Evolutionary conservation across 2,329 filamentous ascomycete genomes (phyloP).

Genomic region (Talaromyces amestolkiae): DNA sequence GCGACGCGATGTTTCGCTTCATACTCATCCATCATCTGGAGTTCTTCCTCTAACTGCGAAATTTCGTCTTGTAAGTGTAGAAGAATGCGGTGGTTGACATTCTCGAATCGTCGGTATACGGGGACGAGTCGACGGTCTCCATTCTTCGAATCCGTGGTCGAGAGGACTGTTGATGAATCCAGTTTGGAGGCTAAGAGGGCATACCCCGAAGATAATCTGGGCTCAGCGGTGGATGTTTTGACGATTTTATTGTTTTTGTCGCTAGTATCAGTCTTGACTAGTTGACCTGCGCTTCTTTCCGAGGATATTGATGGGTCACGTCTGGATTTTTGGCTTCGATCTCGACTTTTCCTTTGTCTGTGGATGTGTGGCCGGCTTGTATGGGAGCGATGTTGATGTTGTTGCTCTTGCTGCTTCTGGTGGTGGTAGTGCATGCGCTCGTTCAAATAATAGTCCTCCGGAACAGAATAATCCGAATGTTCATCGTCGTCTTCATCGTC

Average conservation of each 20-base stretch:
- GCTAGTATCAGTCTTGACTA: slow-evolving; percentile 13
- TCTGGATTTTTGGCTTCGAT: slow-evolving; percentile 23
- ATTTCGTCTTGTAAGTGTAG: slow-evolving; percentile 85
- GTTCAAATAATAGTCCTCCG: slow-evolving; percentile 35
- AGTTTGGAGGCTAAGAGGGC: slow-evolving; percentile 35
- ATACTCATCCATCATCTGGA: slow-evolving; percentile 65
- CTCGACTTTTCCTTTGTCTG: slow-evolving; percentile 21
- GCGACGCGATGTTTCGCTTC: slow-evolving; percentile 42
- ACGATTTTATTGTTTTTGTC: neutral
- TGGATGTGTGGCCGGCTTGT: neutral
- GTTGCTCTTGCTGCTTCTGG: slow-evolving; percentile 22
- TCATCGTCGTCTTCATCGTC: slow-evolving; percentile 26
- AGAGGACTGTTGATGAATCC: slow-evolving; percentile 25
- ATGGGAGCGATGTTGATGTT: neutral
- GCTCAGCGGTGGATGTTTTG: neutral
- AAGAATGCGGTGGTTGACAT: slow-evolving; percentile 76
- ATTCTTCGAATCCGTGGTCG: slow-evolving; percentile 20
- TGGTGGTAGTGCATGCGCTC: slow-evolving; percentile 23
- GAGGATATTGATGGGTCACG: slow-evolving; percentile 26
- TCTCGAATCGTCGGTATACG: slow-evolving; percentile 79
- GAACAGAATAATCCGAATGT: slow-evolving; percentile 32
- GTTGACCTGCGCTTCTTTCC: slow-evolving; percentile 3
- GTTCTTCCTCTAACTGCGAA: slow-evolving; percentile 72
- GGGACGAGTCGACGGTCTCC: slow-evolving; percentile 47
- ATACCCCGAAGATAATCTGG: slow-evolving; percentile 32